phyloP scores from a whole-genome alignment of 2,329 filamentous ascomycete species.

The Fusarium stilboides region DNA sequence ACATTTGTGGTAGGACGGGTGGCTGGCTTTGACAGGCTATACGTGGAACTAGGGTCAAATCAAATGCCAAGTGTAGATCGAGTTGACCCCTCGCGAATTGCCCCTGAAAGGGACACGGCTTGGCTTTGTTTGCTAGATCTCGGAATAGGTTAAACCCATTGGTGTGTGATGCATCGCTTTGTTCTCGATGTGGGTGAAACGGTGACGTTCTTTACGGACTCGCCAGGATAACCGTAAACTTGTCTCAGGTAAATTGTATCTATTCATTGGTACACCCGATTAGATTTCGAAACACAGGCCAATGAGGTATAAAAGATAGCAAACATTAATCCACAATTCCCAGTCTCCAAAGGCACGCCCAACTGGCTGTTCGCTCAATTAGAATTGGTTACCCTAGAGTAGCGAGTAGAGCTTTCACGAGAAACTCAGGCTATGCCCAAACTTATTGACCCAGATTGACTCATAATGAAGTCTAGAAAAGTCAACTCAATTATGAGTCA shows the following conservation, averaged over 20 bases:
- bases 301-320: neutral
- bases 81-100: slow-evolving; percentile 6
- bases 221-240: neutral
- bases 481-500: slow-evolving; percentile 26
- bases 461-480: slow-evolving; percentile 7
- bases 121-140: slow-evolving; percentile 25
- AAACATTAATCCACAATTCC: too few species aligned
- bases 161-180: slow-evolving; percentile 18
- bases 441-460: slow-evolving; percentile 6
- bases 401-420: neutral
- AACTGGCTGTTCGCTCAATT: neutral
- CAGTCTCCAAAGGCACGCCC: neutral
- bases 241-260: too few species aligned
- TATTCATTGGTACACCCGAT: too few species aligned
- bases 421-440: neutral
- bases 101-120: slow-evolving; percentile 21
- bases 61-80: slow-evolving; percentile 7
- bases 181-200: slow-evolving; percentile 2
- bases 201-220: neutral
- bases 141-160: slow-evolving; percentile 9
- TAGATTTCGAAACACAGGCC: neutral
- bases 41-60: neutral
- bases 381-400: neutral
- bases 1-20: slow-evolving; percentile 16
- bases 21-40: slow-evolving; percentile 15